Evolutionary conservation across 305 asterid species (phyloP).

Genomic region (Fraxinus greggii): DNA sequence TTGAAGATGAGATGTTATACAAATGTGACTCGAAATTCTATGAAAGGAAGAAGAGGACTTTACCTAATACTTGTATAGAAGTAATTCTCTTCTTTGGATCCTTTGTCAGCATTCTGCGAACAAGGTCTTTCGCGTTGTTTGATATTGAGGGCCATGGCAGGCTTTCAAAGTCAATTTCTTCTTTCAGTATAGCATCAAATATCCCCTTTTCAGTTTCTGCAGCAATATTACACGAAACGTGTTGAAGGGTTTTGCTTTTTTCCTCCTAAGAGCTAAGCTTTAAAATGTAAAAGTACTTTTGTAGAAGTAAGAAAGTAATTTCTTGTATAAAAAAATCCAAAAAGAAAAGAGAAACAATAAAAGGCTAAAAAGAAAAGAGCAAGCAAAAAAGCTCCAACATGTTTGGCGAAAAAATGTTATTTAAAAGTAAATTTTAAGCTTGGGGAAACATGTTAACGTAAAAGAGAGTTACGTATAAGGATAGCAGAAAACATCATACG

Average conservation of each 20-base stretch:
- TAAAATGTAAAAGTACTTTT: background rate
- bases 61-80: conserved; percentile 64
- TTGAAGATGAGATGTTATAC: background rate
- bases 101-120: conserved; percentile 56
- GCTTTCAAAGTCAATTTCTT: conserved; percentile 64
- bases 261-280: background rate
- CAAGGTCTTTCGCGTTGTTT: conserved; percentile 62
- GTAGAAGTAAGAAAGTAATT: background rate
- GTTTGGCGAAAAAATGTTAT: background rate
- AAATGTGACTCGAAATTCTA: conserved; percentile 1
- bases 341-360: background rate
- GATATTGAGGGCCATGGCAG: conserved; percentile 69
- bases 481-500: background rate
- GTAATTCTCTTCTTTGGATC: conserved; percentile 59
- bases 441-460: background rate
- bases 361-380: background rate
- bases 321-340: background rate
- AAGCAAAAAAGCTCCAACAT: background rate
- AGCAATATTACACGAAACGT: background rate
- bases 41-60: conserved; percentile 2
- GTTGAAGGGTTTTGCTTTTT: background rate
- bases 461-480: background rate
- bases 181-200: conserved; percentile 62
- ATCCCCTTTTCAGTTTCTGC: conserved; percentile 77
- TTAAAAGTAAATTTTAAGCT: background rate